A percentile compares a stretch with the other conserved stretches of the same genome.
phyloP scores from a whole-genome alignment of 2,329 filamentous ascomycete species.

The Trichophyton rubrum region DNA sequence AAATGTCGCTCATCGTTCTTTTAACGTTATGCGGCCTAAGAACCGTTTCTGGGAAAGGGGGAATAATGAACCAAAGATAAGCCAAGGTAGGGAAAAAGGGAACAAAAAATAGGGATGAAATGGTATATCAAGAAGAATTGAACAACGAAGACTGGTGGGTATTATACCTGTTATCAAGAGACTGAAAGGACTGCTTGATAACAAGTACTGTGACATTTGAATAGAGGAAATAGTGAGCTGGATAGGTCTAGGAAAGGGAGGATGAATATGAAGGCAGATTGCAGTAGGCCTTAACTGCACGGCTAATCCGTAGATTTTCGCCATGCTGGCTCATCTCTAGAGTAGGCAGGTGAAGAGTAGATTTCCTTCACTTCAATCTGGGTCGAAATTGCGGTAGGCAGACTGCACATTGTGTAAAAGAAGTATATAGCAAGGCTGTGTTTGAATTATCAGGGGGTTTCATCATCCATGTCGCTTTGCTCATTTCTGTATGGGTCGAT shows the following conservation, averaged over 20 bases:
- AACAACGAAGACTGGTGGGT: background rate
- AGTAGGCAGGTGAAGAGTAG: background rate
- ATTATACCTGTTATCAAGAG: background rate
- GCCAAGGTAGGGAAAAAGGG: background rate
- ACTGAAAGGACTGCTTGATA: background rate
- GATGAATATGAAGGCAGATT: background rate
- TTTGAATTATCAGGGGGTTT: background rate
- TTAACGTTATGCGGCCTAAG: background rate
- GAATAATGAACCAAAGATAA: background rate
- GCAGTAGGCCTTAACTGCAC: background rate
- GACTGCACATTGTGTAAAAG: background rate
- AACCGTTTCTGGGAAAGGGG: background rate
- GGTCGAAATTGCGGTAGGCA: background rate
- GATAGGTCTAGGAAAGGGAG: background rate
- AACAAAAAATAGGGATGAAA: background rate
- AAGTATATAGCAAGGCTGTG: background rate
- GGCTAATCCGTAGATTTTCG: background rate
- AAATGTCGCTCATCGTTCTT: background rate
- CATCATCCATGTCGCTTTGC: background rate
- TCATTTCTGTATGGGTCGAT: conserved; percentile 9
- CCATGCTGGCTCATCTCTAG: background rate
- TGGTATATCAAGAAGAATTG: conserved; percentile 2
- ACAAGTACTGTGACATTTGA: background rate
- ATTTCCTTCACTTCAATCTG: background rate
- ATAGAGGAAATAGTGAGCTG: background rate